Conservation (phyloP, 306 rosid genomes). For the Begonia fuchsioides region DNA sequence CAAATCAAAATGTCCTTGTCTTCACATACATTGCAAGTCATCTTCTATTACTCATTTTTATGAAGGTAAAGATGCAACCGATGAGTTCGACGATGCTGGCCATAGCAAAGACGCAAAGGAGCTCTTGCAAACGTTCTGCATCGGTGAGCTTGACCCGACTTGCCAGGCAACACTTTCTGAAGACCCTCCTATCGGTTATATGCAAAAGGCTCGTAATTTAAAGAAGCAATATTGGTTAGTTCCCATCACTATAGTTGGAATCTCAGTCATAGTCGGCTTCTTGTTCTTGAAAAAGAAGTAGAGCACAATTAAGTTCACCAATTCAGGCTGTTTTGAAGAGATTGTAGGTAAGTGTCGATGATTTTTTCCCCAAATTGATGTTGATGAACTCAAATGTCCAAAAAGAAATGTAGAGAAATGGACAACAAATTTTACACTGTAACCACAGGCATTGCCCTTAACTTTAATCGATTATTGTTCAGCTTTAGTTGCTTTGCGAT, state of each 20-base stretch:
- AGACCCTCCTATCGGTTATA: conserved; percentile 9
- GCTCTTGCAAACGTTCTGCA: conserved; percentile 44
- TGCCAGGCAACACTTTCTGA: not conserved
- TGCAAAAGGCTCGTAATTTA: conserved; percentile 23
- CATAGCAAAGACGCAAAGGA: conserved; percentile 67
- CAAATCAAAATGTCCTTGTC: not conserved
- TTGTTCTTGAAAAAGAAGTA: conserved; percentile 43
- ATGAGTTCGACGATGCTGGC: conserved; percentile 93
- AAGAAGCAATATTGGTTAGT: conserved; percentile 48
- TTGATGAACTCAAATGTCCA: too few species aligned
- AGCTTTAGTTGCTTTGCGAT: too few species aligned
- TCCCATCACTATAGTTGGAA: conserved; percentile 37
- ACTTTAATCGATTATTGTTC: too few species aligned
- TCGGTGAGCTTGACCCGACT: conserved; percentile 58
- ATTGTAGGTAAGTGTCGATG: too few species aligned
- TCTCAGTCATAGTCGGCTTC: conserved; percentile 42
- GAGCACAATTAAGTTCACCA: not conserved
- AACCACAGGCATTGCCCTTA: too few species aligned
- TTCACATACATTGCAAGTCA: not conserved
- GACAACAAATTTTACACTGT: too few species aligned
- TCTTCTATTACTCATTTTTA: conserved; percentile 1
- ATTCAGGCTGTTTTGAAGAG: too few species aligned
- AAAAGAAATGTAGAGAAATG: too few species aligned
- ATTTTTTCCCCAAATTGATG: too few species aligned
- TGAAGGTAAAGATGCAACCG: conserved; percentile 71